Percentiles rank a stretch among this genome's conserved stretches.
Conservation (phyloP, 345 rosid species). For the Boechera stricta region DNA sequence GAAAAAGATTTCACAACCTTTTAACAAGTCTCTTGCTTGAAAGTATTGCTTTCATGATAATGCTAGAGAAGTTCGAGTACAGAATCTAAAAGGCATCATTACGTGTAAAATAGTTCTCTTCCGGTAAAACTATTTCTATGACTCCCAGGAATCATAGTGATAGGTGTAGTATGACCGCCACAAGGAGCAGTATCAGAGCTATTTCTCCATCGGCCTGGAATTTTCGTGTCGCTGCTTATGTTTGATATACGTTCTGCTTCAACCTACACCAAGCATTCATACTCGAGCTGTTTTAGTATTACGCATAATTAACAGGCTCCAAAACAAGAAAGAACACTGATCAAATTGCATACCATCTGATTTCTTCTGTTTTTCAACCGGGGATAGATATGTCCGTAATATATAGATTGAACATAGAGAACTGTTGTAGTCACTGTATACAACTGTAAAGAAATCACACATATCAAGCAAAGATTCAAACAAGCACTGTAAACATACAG, state of each 20-base stretch:
- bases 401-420: slow-evolving; percentile 66
- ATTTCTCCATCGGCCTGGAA: slow-evolving; percentile 48
- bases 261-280: slow-evolving; percentile 43
- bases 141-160: slow-evolving; percentile 58
- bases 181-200: slow-evolving; percentile 35
- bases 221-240: slow-evolving; percentile 36
- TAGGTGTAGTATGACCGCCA: slow-evolving; percentile 58
- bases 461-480: slow-evolving; percentile 18
- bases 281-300: slow-evolving; percentile 28
- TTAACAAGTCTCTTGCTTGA: not conserved
- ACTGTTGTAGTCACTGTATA: slow-evolving; percentile 61
- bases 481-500: not conserved
- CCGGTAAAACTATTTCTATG: slow-evolving; percentile 53
- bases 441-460: slow-evolving; percentile 52
- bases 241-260: slow-evolving; percentile 48
- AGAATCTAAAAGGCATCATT: slow-evolving; percentile 30
- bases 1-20: not conserved
- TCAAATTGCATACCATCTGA: slow-evolving; percentile 49
- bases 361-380: slow-evolving; percentile 47
- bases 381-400: slow-evolving; percentile 70
- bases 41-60: not conserved
- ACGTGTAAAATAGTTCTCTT: slow-evolving; percentile 71
- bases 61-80: not conserved
- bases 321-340: slow-evolving; percentile 2
- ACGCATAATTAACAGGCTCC: slow-evolving; percentile 31